These are phyloP conservation scores for Arbutus unedo DNA, from an alignment of 148 eudicot species.

Conservation along the genomic window DNA sequence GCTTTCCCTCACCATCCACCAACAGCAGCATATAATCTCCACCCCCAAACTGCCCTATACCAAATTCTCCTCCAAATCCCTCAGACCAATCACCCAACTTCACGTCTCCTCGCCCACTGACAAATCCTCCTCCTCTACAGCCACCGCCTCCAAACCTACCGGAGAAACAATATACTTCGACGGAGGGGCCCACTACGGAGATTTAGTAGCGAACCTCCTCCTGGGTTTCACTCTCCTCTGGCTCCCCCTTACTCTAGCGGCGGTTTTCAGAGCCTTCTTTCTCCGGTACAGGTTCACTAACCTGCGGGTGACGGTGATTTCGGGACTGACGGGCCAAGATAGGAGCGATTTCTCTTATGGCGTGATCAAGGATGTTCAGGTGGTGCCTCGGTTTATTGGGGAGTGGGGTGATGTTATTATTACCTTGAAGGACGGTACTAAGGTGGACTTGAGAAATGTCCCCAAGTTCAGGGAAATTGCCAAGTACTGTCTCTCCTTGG, in stretches of 20 bases:
- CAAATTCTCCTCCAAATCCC: constrained; percentile 20
- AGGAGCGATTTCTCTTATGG: constrained; percentile 78
- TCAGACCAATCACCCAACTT: constrained; percentile 46
- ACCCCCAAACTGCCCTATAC: constrained; percentile 14
- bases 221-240: constrained; percentile 87
- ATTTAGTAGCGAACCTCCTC: constrained; percentile 61
- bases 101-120: constrained; percentile 59
- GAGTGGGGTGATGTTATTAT: constrained; percentile 95
- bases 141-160: constrained; percentile 35
- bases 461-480: constrained; percentile 94
- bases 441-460: constrained; percentile 88
- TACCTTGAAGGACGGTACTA: constrained; percentile 78
- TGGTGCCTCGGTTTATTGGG: constrained; percentile 91
- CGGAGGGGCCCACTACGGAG: constrained; percentile 95
- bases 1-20: constrained; percentile 26
- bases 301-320: constrained; percentile 74
- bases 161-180: constrained; percentile 75
- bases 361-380: constrained; percentile 81
- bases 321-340: constrained; percentile 81
- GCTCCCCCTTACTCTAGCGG: constrained; percentile 84
- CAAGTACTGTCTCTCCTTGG: constrained; percentile 64
- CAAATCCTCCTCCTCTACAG: constrained; percentile 18
- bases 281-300: constrained; percentile 78
- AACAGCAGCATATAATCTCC: constrained; percentile 25
- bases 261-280: constrained; percentile 75